Percentiles rank a stretch among this genome's conserved stretches.
phyloP scores from a whole-genome alignment of 352 stramenopile species.

The Globisporangium canariense region DNA sequence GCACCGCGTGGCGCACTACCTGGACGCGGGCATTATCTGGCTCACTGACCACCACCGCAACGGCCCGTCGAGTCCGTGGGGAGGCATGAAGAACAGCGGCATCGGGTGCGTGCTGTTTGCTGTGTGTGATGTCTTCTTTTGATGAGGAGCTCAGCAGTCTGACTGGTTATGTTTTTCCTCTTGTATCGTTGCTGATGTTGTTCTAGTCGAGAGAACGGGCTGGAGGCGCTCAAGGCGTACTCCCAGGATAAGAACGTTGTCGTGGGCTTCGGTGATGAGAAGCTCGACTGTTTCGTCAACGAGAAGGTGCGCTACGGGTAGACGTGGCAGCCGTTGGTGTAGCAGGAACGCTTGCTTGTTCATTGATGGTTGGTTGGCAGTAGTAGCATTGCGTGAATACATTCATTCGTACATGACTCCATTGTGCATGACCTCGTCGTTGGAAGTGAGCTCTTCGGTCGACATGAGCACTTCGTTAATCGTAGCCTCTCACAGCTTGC shows the following conservation, averaged over 20 bases:
- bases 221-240: constrained; percentile 64
- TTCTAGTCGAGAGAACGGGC: constrained; percentile 83
- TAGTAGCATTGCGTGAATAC: neutral
- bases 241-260: constrained; percentile 79
- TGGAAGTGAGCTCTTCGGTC: neutral
- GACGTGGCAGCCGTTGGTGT: neutral
- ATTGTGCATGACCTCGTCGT: too few species aligned
- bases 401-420: neutral
- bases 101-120: constrained; percentile 32
- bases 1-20: constrained; percentile 73
- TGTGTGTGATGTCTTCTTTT: neutral
- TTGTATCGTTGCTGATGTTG: constrained; percentile 1
- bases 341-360: neutral
- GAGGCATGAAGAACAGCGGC: constrained; percentile 67
- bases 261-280: constrained; percentile 49
- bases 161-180: neutral
- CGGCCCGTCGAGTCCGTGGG: constrained; percentile 59
- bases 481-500: constrained; percentile 44
- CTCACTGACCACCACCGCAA: constrained; percentile 84
- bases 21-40: constrained; percentile 90
- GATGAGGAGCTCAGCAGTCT: neutral
- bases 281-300: constrained; percentile 79
- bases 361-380: neutral
- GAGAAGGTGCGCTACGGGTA: constrained; percentile 57
- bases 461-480: neutral